phyloP scores from a whole-genome alignment of 257 asterid genomes.

The Solanum arcanum region DNA sequence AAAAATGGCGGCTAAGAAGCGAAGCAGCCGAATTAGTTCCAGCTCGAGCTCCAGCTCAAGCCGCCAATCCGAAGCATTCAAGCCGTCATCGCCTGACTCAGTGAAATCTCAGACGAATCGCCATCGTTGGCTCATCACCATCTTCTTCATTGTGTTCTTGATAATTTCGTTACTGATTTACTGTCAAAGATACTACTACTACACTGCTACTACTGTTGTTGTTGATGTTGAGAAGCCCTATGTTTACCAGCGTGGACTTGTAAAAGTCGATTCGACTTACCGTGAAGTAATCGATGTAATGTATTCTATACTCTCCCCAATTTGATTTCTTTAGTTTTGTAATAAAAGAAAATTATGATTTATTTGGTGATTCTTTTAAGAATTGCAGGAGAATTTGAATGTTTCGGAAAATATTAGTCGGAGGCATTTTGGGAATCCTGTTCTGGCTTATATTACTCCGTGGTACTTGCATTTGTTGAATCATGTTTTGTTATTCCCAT shows the following conservation, averaged over 20 bases:
- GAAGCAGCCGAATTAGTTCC: conserved; percentile 33
- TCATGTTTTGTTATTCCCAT: neutral
- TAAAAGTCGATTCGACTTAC: conserved; percentile 38
- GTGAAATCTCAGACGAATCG: conserved; percentile 6
- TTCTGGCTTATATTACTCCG: conserved; percentile 85
- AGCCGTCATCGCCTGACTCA: conserved; percentile 7
- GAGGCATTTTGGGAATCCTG: conserved; percentile 66
- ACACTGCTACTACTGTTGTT: neutral
- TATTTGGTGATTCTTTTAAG: conserved; percentile 14
- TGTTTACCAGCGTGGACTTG: conserved; percentile 42
- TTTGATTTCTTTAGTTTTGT: neutral
- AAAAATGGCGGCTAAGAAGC: conserved; percentile 49
- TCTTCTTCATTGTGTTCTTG: conserved; percentile 16
- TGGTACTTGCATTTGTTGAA: conserved; percentile 37
- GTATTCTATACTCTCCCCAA: neutral
- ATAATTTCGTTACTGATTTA: conserved; percentile 30
- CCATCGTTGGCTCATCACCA: conserved; percentile 13
- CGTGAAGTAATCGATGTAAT: conserved; percentile 55
- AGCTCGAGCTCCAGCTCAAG: conserved; percentile 13
- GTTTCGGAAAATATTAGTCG: conserved; percentile 40
- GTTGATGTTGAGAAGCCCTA: conserved; percentile 16
- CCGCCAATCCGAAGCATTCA: conserved; percentile 5
- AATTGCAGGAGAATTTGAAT: conserved; percentile 67
- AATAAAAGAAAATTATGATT: neutral
- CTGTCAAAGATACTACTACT: conserved; percentile 8